These are phyloP conservation scores for Aspergillus spinulosporus DNA, from an alignment of 2,329 filamentous ascomycete species.

Conservation along the genomic window DNA sequence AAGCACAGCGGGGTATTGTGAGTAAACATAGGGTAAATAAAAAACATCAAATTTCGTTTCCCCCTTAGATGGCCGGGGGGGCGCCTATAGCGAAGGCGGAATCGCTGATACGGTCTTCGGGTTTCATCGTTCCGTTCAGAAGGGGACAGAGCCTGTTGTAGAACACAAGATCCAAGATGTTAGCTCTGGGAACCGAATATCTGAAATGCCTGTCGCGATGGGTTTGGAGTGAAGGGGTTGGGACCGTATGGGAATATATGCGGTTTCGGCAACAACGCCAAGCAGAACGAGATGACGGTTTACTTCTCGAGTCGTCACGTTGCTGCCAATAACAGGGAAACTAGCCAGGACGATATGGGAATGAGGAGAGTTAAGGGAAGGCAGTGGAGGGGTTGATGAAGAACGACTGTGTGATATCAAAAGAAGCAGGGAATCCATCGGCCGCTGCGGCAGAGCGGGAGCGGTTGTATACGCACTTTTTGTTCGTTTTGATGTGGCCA, in stretches of 20 bases:
- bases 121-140: conserved; percentile 78
- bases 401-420: conserved; percentile 11
- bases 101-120: conserved; percentile 48
- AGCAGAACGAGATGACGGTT: too few relatives aligned
- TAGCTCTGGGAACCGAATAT: conserved; percentile 7
- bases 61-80: conserved; percentile 31
- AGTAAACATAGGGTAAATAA: not conserved
- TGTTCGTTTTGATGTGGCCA: conserved; percentile 98
- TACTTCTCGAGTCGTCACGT: too few relatives aligned
- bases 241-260: too few relatives aligned
- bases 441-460: not conserved
- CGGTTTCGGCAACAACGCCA: too few relatives aligned
- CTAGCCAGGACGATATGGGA: not conserved
- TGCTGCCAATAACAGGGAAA: too few relatives aligned
- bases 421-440: conserved; percentile 7
- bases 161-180: not conserved
- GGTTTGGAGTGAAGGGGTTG: not conserved
- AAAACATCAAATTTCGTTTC: not conserved
- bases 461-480: conserved; percentile 65
- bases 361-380: not conserved
- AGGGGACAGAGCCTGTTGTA: conserved; percentile 71
- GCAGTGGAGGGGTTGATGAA: conserved; percentile 25
- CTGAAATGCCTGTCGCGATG: not conserved
- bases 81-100: conserved; percentile 52
- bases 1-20: conserved; percentile 7